Evolutionary conservation across 2,329 filamentous ascomycete species (phyloP).

Genomic region (Cladobotryum protrusum): DNA sequence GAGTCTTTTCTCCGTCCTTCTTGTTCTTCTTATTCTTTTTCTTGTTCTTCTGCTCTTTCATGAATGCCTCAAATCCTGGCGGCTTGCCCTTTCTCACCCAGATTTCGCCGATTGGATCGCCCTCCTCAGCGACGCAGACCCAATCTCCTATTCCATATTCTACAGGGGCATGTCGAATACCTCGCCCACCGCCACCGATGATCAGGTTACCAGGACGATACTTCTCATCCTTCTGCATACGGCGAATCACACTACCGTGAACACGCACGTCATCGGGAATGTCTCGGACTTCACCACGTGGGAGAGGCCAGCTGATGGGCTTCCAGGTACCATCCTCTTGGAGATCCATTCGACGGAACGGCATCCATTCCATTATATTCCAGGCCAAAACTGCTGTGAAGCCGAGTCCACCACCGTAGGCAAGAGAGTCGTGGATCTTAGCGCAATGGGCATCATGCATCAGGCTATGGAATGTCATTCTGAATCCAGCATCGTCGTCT

Average conservation of each 20-base stretch:
- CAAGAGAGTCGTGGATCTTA: conserved; percentile 64
- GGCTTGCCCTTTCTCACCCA: conserved; percentile 40
- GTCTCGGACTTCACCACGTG: conserved; percentile 70
- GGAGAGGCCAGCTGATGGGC: conserved; percentile 73
- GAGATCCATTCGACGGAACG: conserved; percentile 75
- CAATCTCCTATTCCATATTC: conserved; percentile 65
- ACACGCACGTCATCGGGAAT: conserved; percentile 64
- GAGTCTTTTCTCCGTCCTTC: conserved; percentile 1
- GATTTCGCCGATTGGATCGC: conserved; percentile 63
- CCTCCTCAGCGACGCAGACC: conserved; percentile 57
- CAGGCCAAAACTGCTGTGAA: conserved; percentile 55
- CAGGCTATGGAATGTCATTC: conserved; percentile 46
- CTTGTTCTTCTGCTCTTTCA: conserved; percentile 2
- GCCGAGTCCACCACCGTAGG: conserved; percentile 55
- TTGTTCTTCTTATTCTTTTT: conserved; percentile 7
- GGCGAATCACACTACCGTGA: conserved; percentile 66
- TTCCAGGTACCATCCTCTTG: conserved; percentile 68
- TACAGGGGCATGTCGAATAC: conserved; percentile 53
- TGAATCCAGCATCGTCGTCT: conserved; percentile 16
- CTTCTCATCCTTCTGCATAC: conserved; percentile 55
- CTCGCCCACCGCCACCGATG: conserved; percentile 69
- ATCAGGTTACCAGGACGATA: conserved; percentile 79
- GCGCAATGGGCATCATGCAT: conserved; percentile 51
- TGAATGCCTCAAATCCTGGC: not conserved
- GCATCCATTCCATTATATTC: conserved; percentile 76